Conservation (phyloP, 768 basidiomycete genomes). For the Austroboletus festivus region DNA sequence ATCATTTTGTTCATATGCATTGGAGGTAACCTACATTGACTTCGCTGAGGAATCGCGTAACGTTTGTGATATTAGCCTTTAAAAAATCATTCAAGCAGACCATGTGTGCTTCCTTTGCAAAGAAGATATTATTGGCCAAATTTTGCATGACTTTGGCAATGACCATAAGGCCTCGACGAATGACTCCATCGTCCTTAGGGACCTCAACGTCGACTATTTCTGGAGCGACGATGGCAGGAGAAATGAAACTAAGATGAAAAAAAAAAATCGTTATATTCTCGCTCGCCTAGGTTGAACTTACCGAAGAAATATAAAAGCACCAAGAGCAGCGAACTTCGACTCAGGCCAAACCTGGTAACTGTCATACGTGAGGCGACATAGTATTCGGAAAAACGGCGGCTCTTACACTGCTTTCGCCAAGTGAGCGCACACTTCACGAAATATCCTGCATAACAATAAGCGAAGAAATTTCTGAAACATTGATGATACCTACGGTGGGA, state of each 20-base stretch:
- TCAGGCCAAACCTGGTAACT: slow-evolving; percentile 73
- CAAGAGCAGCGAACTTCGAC: slow-evolving; percentile 76
- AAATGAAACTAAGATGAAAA: slow-evolving; percentile 66
- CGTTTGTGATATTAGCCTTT: slow-evolving; percentile 61
- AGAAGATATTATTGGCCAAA: slow-evolving; percentile 90
- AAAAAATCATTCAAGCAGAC: slow-evolving; percentile 74
- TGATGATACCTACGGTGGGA: slow-evolving; percentile 63
- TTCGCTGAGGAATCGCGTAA: slow-evolving; percentile 76
- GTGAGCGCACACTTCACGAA: slow-evolving; percentile 83
- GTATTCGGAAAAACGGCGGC: background rate
- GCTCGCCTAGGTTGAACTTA: slow-evolving; percentile 26
- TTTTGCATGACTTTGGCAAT: slow-evolving; percentile 93
- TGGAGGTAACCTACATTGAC: slow-evolving; percentile 50
- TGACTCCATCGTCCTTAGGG: slow-evolving; percentile 55
- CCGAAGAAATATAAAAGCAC: slow-evolving; percentile 91
- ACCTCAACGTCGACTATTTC: slow-evolving; percentile 81
- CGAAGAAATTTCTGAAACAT: background rate
- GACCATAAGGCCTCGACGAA: slow-evolving; percentile 77
- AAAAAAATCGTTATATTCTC: slow-evolving; percentile 1
- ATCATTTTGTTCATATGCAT: background rate
- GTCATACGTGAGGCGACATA: slow-evolving; percentile 14
- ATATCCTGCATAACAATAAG: slow-evolving; percentile 52
- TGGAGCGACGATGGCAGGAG: slow-evolving; percentile 85
- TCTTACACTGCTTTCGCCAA: slow-evolving; percentile 76
- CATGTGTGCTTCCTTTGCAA: slow-evolving; percentile 90